Conservation (phyloP, 2,329 filamentous ascomycete species). For the Graphilbum fragrans region DNA sequence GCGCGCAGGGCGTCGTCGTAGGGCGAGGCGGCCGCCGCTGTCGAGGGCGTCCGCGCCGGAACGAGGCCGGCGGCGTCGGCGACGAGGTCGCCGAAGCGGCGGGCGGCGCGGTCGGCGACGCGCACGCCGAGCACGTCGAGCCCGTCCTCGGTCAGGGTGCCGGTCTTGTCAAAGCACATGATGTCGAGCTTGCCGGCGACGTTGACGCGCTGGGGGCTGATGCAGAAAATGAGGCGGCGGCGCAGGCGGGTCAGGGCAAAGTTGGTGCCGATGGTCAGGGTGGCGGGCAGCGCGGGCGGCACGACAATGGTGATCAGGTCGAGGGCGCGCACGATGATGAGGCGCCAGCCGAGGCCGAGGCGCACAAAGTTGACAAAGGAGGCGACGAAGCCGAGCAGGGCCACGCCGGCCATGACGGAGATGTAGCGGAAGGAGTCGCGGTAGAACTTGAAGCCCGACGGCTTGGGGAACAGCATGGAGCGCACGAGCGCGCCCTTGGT, state of each 20-base stretch:
- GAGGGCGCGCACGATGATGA: conserved; percentile 83
- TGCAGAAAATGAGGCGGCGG: conserved; percentile 88
- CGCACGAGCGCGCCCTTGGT: conserved; percentile 92
- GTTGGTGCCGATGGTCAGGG: conserved; percentile 89
- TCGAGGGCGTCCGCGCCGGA: conserved; percentile 3
- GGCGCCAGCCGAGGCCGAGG: conserved; percentile 70
- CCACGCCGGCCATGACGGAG: conserved; percentile 85
- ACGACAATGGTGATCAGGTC: conserved; percentile 98
- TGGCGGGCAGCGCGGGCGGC: conserved; percentile 86
- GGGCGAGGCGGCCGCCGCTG: background rate
- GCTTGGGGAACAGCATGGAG: conserved; percentile 97
- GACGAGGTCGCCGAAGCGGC: conserved; percentile 65
- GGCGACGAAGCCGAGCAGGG: conserved; percentile 73
- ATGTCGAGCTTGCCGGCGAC: conserved; percentile 92
- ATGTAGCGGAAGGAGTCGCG: conserved; percentile 96
- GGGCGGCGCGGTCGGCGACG: conserved; percentile 51
- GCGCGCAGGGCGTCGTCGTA: conserved; percentile 30
- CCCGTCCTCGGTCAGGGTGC: conserved; percentile 94
- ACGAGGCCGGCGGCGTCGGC: conserved; percentile 34
- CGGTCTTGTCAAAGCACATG: conserved; percentile 97
- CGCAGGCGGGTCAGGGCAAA: conserved; percentile 83
- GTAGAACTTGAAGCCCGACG: conserved; percentile 97
- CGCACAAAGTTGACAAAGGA: conserved; percentile 91
- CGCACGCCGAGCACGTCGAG: conserved; percentile 85
- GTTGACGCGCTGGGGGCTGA: conserved; percentile 93